Percentiles rank a stretch among this genome's conserved stretches.
Conservation (phyloP, 2,329 filamentous ascomycete species). For the Shiraia sp. region DNA sequence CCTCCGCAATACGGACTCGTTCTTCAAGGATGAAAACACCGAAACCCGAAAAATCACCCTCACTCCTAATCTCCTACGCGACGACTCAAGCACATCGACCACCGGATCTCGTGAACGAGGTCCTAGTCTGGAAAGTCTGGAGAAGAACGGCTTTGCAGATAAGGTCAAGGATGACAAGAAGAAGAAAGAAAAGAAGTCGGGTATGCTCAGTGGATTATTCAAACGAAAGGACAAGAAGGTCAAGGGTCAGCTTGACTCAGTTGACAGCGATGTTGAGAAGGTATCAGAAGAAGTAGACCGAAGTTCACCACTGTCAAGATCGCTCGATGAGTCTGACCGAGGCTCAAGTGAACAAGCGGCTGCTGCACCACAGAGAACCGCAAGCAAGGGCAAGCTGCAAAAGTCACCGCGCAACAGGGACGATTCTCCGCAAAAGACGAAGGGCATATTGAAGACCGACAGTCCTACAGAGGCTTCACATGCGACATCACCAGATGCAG, state of each 20-base stretch:
- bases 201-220: slow-evolving; percentile 72
- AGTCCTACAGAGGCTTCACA: slow-evolving; percentile 32
- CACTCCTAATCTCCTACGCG: slow-evolving; percentile 87
- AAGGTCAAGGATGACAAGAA: slow-evolving; percentile 72
- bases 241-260: slow-evolving; percentile 30
- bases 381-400: slow-evolving; percentile 46
- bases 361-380: slow-evolving; percentile 31
- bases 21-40: slow-evolving; percentile 93
- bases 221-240: slow-evolving; percentile 67
- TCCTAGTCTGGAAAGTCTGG: slow-evolving; percentile 76
- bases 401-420: slow-evolving; percentile 37
- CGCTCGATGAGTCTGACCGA: slow-evolving; percentile 35
- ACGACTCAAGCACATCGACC: slow-evolving; percentile 62
- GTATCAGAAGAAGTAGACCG: slow-evolving; percentile 42
- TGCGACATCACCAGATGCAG: slow-evolving; percentile 14
- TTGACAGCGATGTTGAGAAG: slow-evolving; percentile 53
- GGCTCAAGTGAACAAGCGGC: slow-evolving; percentile 34
- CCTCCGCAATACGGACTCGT: slow-evolving; percentile 89
- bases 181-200: slow-evolving; percentile 70
- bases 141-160: slow-evolving; percentile 68
- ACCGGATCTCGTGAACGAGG: slow-evolving; percentile 51
- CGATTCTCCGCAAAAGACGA: slow-evolving; percentile 39
- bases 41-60: slow-evolving; percentile 98
- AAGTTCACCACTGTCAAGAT: slow-evolving; percentile 39
- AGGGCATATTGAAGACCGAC: slow-evolving; percentile 36